Base-by-base conservation (phyloP, 495 filamentous ascomycete genomes). In the Daldinia bambusicola region DNA sequence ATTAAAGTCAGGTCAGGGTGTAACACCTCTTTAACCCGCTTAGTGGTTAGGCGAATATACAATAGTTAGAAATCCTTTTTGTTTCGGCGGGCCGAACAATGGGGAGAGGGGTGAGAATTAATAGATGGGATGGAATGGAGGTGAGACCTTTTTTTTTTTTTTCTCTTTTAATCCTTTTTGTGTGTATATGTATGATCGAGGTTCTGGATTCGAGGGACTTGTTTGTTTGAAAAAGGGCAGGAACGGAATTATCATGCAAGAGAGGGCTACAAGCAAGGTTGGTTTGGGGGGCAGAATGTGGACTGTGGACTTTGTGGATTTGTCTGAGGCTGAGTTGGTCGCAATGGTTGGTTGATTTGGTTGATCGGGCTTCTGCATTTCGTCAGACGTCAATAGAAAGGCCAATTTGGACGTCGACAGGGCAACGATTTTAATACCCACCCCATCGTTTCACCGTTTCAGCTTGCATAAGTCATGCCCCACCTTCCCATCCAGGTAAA, bases 331-430 rank as follows among this genome's bases (percentile, higher is more conserved):
- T 72, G 58, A 55, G 66, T 48, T 57, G 63, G 43, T 61, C 67
- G 51, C 50, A 56, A 61, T 68, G 68, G 74, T 74, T 76, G 71
- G 71, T 62, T 65, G 45, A 55, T 61, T 74, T 76, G 67, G 71
- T 62, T 65, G 45, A 55, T 61, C 38, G 65, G 62, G 65, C 43
- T 62, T 52, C 38, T 70, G 73, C 68, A 77, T 77, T 75, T 77
- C 75, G 73, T 77, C 75, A 74, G 65, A 76, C 61, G 69, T 76
- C 74, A 77, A 76, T 74, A 72, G 50, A 58, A 67, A 59, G 52
- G 37, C 65, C 56, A 65, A 64, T 62, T 61, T 51, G 56, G 31
- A 20, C 55, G 75, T 77, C 66, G 74, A 70, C 71, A 71, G 40
- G 73, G 75, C 70, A 77, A 77, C 75, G 18, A 51, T 45, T 14